Base-by-base conservation (phyloP, 768 basidiomycete species). In the Gymnopilus junonius region DNA sequence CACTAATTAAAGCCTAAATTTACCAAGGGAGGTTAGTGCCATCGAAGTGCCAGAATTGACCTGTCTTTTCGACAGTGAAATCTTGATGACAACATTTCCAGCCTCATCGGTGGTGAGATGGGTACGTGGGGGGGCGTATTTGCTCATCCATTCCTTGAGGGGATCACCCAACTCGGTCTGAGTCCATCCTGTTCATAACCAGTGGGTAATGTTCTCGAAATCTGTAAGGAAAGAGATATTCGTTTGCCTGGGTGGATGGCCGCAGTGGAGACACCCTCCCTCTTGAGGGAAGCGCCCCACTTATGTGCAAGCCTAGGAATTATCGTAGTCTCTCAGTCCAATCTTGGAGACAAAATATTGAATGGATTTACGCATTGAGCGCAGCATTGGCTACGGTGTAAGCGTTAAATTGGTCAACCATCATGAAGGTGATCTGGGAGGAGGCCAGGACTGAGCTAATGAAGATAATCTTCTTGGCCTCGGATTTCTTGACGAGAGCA, bases 371-470 rank as follows among this genome's bases (percentile, higher is more conserved):
- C 70, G 70, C 70, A 54, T 70, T 70, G 14, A 68, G 55, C 35
- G 67, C 66, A 43, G 70, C 70, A 40, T 70, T 68, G 32, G 59
- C 55, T 8, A 69, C 55, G 10, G 58, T 56, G 67, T 71, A 71
- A 8, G 66, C 55, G 54, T 71, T 69, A 51, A 54, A 57, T 51
- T 63, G 63, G 43, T 59, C 56, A 12, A 58, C 61, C 54, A 61
- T 58, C 54, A 65, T 27, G 27, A 46, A 61, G 12, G 61, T 56
- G 31, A 68, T 53, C 14, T 64, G 48, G 12, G 66, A 61, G 12
- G 71, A 72, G 21, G 69, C 71, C n/a, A 70, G 64, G 27, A 66
- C 63, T n/a, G 71, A 72, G 59, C 65, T 64, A 39, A 72, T 50
- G 46, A 67, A 69, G 25, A 70, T 63, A 43, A 72, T 69, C 63